Conservation (phyloP, 768 basidiomycete species). For the Fibroporia radiculosa region DNA sequence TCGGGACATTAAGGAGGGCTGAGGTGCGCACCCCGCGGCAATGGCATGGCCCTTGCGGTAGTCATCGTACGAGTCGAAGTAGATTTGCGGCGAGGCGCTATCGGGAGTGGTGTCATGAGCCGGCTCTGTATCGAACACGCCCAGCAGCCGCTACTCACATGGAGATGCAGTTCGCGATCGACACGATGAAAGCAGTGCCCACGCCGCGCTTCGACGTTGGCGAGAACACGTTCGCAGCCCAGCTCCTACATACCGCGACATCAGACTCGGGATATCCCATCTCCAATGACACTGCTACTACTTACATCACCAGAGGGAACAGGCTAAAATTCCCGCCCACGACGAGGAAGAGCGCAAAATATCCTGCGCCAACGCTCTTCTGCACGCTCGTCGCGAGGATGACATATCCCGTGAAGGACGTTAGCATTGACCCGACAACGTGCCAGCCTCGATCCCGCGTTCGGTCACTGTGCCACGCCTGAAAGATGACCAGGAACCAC, state of each 20-base stretch:
- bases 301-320: conserved; percentile 52
- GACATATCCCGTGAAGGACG: conserved; percentile 45
- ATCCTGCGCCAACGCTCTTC: conserved; percentile 45
- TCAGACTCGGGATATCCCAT: neutral
- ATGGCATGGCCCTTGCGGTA: conserved; percentile 50
- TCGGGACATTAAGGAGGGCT: too few species aligned
- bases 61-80: conserved; percentile 42
- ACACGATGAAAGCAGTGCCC: conserved; percentile 53
- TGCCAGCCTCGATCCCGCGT: conserved; percentile 49
- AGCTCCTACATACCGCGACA: conserved; percentile 40
- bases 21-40: conserved; percentile 40
- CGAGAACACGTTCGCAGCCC: conserved; percentile 52
- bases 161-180: conserved; percentile 50
- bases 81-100: conserved; percentile 50
- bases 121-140: neutral
- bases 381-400: conserved; percentile 44
- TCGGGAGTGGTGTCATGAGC: neutral
- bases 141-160: conserved; percentile 30
- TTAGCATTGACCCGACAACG: conserved; percentile 39
- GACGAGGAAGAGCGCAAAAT: conserved; percentile 51
- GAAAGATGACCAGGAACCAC: conserved; percentile 48
- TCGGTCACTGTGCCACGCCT: conserved; percentile 47
- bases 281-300: conserved; percentile 2
- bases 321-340: conserved; percentile 47
- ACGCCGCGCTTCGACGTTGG: conserved; percentile 55